Percentiles rank a stretch among this genome's conserved stretches.
Conservation (phyloP, 345 rosid species). For the Pugionium dolabratum region DNA sequence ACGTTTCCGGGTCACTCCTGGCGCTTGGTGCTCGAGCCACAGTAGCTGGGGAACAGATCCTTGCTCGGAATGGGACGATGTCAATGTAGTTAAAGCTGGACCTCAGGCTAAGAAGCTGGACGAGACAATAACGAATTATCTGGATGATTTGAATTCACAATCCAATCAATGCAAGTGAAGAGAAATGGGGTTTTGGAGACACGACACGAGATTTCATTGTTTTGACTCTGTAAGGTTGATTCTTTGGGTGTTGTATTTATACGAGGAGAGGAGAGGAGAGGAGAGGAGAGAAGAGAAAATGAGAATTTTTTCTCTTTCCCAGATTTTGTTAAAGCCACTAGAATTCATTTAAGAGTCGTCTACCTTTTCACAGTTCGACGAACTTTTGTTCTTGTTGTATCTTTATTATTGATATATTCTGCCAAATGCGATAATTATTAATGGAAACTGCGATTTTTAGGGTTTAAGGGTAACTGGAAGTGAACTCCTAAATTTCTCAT, state of each 20-base stretch:
- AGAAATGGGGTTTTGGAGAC: constrained; percentile 39
- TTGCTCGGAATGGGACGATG: constrained; percentile 95
- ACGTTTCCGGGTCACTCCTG: constrained; percentile 56
- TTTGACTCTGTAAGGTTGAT: constrained; percentile 40
- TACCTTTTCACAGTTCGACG: constrained; percentile 17
- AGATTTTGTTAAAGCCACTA: constrained; percentile 28
- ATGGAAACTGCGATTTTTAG: background rate
- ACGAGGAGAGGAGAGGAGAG: constrained; percentile 41
- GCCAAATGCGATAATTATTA: constrained; percentile 12
- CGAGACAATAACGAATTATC: constrained; percentile 62
- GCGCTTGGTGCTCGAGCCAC: constrained; percentile 91
- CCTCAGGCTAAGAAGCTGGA: constrained; percentile 72
- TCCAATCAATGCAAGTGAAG: constrained; percentile 84
- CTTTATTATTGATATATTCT: background rate
- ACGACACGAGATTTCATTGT: constrained; percentile 40
- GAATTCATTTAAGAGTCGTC: constrained; percentile 2
- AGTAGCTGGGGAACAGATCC: constrained; percentile 80
- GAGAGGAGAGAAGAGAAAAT: constrained; percentile 16
- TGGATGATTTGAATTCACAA: constrained; percentile 69
- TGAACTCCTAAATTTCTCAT: background rate
- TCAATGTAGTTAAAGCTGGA: constrained; percentile 74
- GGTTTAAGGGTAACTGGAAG: background rate
- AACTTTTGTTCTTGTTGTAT: constrained; percentile 21
- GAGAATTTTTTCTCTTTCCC: constrained; percentile 33
- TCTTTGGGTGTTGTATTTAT: constrained; percentile 44